A percentile compares a stretch with the other conserved stretches of the same genome.
Conservation (phyloP, 140 eudicot species). For the Cichorium intybus region DNA sequence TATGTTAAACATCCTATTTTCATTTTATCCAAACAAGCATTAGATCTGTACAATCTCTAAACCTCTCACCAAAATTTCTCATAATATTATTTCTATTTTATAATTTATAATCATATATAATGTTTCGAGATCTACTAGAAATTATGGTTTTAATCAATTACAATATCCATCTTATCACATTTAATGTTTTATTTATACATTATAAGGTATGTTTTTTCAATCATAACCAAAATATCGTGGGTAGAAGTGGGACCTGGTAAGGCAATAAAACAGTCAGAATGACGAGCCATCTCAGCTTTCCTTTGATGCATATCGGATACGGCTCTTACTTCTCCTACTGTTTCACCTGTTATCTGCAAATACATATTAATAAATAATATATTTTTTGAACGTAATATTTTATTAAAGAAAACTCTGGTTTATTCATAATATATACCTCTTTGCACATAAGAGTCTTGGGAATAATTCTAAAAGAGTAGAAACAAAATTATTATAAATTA, state of each 20-base stretch:
- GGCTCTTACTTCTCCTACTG: conserved; percentile 51
- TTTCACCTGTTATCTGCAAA: conserved; percentile 56
- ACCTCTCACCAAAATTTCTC: too few relatives aligned
- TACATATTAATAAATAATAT: background rate
- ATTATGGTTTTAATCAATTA: too few relatives aligned
- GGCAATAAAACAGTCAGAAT: conserved; percentile 75
- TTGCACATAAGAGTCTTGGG: conserved; percentile 61
- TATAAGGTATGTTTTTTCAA: too few relatives aligned
- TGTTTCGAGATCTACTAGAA: too few relatives aligned
- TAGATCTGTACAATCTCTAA: too few relatives aligned
- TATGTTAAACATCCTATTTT: too few relatives aligned
- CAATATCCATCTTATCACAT: background rate
- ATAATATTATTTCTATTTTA: too few relatives aligned
- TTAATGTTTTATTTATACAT: too few relatives aligned
- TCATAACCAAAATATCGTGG: background rate
- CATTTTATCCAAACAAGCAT: too few relatives aligned
- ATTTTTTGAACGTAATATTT: background rate
- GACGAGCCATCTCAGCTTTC: conserved; percentile 80
- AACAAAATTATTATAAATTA: background rate
- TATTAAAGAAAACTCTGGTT: background rate
- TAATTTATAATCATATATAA: too few relatives aligned
- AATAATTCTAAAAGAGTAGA: conserved; percentile 39
- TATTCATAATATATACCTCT: conserved; percentile 48
- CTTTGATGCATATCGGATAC: conserved; percentile 73
- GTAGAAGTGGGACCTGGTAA: conserved; percentile 46